Base-by-base conservation (phyloP, 129 eudicot species). In the Ambrosia artemisiifolia region DNA sequence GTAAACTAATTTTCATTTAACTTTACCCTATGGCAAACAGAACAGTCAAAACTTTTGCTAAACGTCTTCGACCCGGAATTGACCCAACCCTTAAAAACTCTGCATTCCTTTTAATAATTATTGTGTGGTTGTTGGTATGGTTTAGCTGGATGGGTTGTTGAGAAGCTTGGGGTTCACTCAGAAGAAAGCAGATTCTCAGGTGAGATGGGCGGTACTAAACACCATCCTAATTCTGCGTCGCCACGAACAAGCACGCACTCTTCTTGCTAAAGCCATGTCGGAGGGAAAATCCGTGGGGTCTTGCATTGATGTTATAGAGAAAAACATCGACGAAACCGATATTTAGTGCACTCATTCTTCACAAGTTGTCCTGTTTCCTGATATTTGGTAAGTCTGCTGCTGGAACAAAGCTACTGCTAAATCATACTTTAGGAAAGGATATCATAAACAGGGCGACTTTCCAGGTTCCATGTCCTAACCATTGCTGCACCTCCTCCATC, bases 181-280 rank as follows among this genome's bases (percentile, higher is more conserved):
- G 51, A 87, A 91, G 91, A 91, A 91, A 55, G 87, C 97, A 40
- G 90, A 87, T 64, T 83, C 86, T 67, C 97, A 91, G 74, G 95
- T 91, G 32, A 79, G 97, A 80, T 91, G 97, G 97, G 95, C 97
- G 38, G 91, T 85, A 14, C 84, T 91, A 12, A 91, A 91, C 70
- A 91, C 91, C 51, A 79, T 83, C 74, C 65, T 87, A 44, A 72
- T 87, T 18, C 40, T 91, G 54, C 88, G 97, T 11, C 97, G 95
- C 73, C 97, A 85, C 33, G 85, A 91, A 73, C 63, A 69, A 63
- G 84, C 91, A 66, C 89, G 84, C 46, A 35, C 79, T 11, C 67
- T 74, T 60, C 95, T 91, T 51, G 97, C 91, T 0, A 48, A 83
- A 43, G 95, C 97, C 82, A 87, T 91, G 97, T 68, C 95, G 13